A percentile compares a stretch with the other conserved stretches of the same genome.
Evolutionary conservation across 164 flowering plant genomes (phyloP).

Genomic region (Vitis cinerea): DNA sequence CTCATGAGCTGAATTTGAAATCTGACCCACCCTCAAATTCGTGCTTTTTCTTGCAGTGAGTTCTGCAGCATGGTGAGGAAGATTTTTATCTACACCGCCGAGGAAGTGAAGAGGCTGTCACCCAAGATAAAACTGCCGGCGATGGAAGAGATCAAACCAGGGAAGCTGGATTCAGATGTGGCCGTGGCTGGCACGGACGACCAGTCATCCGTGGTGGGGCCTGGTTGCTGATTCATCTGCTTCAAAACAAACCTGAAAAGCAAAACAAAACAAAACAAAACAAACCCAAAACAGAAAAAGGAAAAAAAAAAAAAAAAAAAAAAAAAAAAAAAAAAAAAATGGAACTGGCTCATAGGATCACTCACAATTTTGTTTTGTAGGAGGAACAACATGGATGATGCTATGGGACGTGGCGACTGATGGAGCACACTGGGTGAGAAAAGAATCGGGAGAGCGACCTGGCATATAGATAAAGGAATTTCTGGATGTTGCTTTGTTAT

Average conservation of each 20-base stretch:
- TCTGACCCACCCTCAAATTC: too few species aligned
- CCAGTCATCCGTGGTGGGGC: constrained; percentile 45
- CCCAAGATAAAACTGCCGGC: constrained; percentile 56
- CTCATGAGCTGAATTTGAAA: neutral
- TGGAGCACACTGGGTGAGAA: too few species aligned
- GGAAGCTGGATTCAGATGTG: constrained; percentile 30
- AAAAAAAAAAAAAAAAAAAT: too few species aligned
- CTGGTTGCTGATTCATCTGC: constrained; percentile 31
- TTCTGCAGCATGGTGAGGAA: constrained; percentile 90
- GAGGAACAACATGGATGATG: too few species aligned
- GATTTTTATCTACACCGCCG: constrained; percentile 67
- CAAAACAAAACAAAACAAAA: neutral
- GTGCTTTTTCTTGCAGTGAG: constrained; percentile 50
- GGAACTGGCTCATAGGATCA: too few species aligned
- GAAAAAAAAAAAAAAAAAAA: neutral
- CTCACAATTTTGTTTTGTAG: too few species aligned
- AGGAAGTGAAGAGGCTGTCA: constrained; percentile 68
- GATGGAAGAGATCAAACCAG: constrained; percentile 36
- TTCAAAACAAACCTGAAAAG: neutral
- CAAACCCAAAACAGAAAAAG: neutral
- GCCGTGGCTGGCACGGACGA: constrained; percentile 43
- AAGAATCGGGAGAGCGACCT: too few species aligned
- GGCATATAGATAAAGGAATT: too few species aligned
- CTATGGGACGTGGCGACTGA: too few species aligned
- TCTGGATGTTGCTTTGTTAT: too few species aligned